Conservation (phyloP, 257 asterid species). For the Salvia splendens region DNA sequence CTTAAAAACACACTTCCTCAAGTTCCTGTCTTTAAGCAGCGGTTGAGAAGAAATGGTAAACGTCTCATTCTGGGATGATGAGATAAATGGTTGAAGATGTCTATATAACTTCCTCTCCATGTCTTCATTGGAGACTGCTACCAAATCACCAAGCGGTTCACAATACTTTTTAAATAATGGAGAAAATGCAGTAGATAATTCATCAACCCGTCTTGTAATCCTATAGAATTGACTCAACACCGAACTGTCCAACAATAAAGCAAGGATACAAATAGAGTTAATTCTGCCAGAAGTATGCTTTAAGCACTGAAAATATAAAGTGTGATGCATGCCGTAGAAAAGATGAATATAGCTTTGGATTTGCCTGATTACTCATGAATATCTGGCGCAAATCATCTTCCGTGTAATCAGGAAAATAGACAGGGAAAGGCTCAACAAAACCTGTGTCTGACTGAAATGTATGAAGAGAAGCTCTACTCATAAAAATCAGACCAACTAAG, state of each 20-base stretch:
- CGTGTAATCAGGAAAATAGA: conserved; percentile 75
- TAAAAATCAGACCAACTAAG: conserved; percentile 79
- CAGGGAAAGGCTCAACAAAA: conserved; percentile 67
- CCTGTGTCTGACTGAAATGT: conserved; percentile 76
- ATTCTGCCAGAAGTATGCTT: not conserved
- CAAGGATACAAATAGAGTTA: conserved; percentile 14
- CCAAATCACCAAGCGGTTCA: conserved; percentile 72
- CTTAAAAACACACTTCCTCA: conserved; percentile 45
- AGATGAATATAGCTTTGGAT: conserved; percentile 70
- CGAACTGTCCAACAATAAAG: conserved; percentile 55
- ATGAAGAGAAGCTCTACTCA: conserved; percentile 75
- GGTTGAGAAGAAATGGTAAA: conserved; percentile 53
- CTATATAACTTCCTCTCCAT: conserved; percentile 60
- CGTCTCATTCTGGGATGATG: conserved; percentile 59
- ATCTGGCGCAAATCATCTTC: conserved; percentile 82
- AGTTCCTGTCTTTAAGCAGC: conserved; percentile 39
- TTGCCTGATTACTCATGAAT: conserved; percentile 60
- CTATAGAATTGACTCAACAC: conserved; percentile 77
- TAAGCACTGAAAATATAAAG: conserved; percentile 19
- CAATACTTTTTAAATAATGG: conserved; percentile 80
- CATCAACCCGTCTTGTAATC: conserved; percentile 83
- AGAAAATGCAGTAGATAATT: conserved; percentile 62
- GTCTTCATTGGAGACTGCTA: conserved; percentile 55
- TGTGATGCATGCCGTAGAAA: conserved; percentile 73
- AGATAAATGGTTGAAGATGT: conserved; percentile 67